These are phyloP conservation scores for Xylaria sp. DNA, from an alignment of 2,329 filamentous ascomycete genomes.

Conservation along the genomic window DNA sequence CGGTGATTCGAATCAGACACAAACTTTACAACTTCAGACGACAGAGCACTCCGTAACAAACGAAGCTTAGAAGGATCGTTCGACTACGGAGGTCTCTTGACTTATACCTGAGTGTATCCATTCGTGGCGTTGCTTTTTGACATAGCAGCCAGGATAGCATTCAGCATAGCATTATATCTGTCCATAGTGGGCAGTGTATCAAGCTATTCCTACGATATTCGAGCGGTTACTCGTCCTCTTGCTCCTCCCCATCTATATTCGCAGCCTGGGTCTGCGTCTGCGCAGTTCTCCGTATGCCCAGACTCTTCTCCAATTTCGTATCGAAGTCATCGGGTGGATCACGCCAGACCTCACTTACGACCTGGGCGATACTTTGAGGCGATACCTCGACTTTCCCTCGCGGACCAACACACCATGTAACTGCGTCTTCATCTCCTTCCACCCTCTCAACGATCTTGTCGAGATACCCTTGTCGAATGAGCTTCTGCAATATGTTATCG, in stretches of 20 bases:
- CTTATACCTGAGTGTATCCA: background rate
- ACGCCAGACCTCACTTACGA: slow-evolving; percentile 73
- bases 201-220: background rate
- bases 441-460: slow-evolving; percentile 75
- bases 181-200: background rate
- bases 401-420: slow-evolving; percentile 87
- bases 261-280: slow-evolving; percentile 38
- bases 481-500: slow-evolving; percentile 76
- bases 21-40: background rate
- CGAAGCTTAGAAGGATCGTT: background rate
- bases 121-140: background rate
- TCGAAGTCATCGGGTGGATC: slow-evolving; percentile 65
- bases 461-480: slow-evolving; percentile 87
- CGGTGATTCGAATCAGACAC: background rate
- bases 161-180: background rate
- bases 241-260: slow-evolving; percentile 37
- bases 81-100: background rate
- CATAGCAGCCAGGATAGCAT: background rate
- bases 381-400: slow-evolving; percentile 88
- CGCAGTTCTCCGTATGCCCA: slow-evolving; percentile 61
- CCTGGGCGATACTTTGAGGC: slow-evolving; percentile 75
- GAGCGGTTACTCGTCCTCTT: slow-evolving; percentile 24
- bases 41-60: background rate
- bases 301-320: slow-evolving; percentile 68
- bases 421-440: slow-evolving; percentile 75